Conservation (phyloP, 169 alveolate genomes). For the Eimeria sp. region DNA sequence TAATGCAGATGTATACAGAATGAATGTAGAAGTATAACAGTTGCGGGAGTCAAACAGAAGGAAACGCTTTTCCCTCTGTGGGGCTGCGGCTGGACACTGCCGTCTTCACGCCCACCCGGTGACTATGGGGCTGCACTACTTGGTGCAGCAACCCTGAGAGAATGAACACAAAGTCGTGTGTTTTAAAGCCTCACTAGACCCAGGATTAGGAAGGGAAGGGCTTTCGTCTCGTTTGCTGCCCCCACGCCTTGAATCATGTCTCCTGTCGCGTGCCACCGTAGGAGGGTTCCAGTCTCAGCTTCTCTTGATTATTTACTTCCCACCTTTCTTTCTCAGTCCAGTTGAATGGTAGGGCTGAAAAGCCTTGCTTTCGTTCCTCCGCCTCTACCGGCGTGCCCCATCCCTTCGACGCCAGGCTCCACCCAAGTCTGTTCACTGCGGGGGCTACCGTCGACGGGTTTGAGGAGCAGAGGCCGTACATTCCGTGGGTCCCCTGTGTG, state of each 20-base stretch:
- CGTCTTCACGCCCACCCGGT: constrained; percentile 42
- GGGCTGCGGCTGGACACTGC: constrained; percentile 72
- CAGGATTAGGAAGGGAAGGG: constrained; percentile 10
- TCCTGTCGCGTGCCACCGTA: constrained; percentile 46
- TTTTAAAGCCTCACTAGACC: constrained; percentile 24
- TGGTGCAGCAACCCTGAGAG: constrained; percentile 53
- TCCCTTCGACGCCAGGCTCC: neutral
- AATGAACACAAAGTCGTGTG: neutral
- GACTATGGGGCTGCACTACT: constrained; percentile 75
- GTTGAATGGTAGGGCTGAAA: neutral
- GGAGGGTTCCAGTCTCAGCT: constrained; percentile 25
- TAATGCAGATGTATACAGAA: neutral
- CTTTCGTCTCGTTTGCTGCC: constrained; percentile 4
- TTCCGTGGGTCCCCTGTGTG: neutral
- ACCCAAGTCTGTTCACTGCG: neutral
- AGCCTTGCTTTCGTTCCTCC: neutral
- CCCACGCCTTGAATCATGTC: constrained; percentile 48
- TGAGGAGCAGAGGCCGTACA: neutral
- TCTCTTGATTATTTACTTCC: neutral
- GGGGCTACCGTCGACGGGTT: neutral
- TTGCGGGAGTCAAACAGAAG: neutral
- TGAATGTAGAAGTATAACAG: neutral
- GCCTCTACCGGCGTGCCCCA: neutral
- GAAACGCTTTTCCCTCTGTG: neutral
- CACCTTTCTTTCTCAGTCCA: neutral